Evolutionary conservation across 2,329 filamentous ascomycete species (phyloP), one percentile per base, ranked within the genome.

Genomic region (Aspergillus fijiensis): DNA sequence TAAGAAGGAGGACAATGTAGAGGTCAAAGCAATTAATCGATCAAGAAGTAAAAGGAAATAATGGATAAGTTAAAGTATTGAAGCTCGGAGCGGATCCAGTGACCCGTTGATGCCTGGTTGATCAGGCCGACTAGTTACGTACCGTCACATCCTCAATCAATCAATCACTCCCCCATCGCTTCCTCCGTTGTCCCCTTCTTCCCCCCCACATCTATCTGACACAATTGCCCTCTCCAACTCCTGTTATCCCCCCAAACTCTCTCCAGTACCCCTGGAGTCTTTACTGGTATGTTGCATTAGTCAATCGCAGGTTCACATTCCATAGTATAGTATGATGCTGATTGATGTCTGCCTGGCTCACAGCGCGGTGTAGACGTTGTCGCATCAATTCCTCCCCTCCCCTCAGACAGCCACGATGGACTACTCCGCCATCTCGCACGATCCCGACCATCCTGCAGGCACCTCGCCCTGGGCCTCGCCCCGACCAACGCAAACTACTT

Each of bases 401-500:
- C 47, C 51, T 59, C 62, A 58, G 64, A 57, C 58, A 62, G 55
- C 59, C 33, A 61, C 49, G 21, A 90, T 90, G 88, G 88, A 90
- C 73, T 90, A 90, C 74, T 87, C 86, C 58, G 73, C 80, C 35
- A 77, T 85, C 55, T 78, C 81, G 57, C 77, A 83, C 65, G 85
- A 88, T 68, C 80, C 83, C 33, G 85, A 87, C 57, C 80, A 85
- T 69, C 82, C 84, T 49, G 79, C 79, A 39, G 87, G 82, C 56
- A 67, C 79, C 58, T 88, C 86, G 39, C 88, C 88, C 57, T 90
- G 88, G 88, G 82, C 77, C 23, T 87, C 85, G 55, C 85, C 84
- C 59, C 80, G 73, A 80, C 66, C 82, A 74, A 73, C 83, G 74
- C 73, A 80, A 78, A 71, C 67, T 16, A 62, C 70, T 7, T 77